phyloP scores from a whole-genome alignment of 73 alveolate species.

The Tetrahymena borealis region DNA sequence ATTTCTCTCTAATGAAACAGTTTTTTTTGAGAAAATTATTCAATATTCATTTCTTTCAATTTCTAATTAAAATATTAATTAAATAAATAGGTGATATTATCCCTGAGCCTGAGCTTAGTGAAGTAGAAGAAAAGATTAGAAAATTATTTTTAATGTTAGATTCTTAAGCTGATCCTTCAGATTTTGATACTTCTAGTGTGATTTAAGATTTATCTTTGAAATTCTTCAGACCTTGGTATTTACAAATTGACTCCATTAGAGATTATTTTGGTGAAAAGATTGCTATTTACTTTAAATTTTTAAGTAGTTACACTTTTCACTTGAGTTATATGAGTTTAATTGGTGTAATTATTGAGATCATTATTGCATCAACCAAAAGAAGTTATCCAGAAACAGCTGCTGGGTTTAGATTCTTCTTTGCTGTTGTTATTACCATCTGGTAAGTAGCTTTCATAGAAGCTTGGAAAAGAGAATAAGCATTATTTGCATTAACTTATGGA shows the following conservation, averaged over 20 bases:
- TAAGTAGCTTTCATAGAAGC: slow-evolving; percentile 42
- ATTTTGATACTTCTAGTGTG: slow-evolving; percentile 29
- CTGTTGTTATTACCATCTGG: slow-evolving; percentile 43
- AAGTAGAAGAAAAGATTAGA: neutral
- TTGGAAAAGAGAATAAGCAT: slow-evolving; percentile 50
- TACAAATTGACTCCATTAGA: slow-evolving; percentile 11
- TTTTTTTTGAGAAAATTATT: neutral
- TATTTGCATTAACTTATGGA: slow-evolving; percentile 53
- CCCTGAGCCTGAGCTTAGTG: neutral
- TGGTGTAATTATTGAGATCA: slow-evolving; percentile 8
- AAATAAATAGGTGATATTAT: slow-evolving; percentile 1
- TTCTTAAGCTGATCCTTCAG: slow-evolving; percentile 28
- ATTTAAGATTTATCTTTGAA: neutral
- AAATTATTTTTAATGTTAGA: slow-evolving; percentile 9
- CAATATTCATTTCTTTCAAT: no score
- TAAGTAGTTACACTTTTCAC: slow-evolving; percentile 14
- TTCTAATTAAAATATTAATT: neutral
- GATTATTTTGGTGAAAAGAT: slow-evolving; percentile 52
- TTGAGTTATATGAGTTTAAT: slow-evolving; percentile 32
- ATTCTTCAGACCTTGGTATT: slow-evolving; percentile 6
- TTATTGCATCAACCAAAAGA: neutral
- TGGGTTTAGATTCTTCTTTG: slow-evolving; percentile 11
- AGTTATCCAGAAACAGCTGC: neutral
- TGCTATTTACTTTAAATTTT: slow-evolving; percentile 34
- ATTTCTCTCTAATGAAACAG: no score